phyloP scores from a whole-genome alignment of 768 basidiomycete species.

The Russula brevipes region DNA sequence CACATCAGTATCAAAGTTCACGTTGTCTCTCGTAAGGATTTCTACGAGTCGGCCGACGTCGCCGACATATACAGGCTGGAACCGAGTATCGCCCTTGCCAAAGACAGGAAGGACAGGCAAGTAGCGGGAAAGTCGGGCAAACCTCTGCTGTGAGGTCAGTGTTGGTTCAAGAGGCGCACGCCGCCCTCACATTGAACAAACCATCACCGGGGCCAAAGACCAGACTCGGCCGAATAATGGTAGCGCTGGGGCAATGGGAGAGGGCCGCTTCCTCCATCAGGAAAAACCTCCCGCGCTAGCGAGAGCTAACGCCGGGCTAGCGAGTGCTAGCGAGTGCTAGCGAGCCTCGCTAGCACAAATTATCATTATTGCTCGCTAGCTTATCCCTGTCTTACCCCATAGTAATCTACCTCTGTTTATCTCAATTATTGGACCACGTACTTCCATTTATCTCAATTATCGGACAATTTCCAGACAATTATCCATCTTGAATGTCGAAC shows the following conservation, averaged over 20 bases:
- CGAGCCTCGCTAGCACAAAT: too few relatives aligned
- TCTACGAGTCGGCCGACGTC: conserved; percentile 63
- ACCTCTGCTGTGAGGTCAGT: conserved; percentile 40
- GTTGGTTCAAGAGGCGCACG: neutral
- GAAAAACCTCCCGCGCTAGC: too few relatives aligned
- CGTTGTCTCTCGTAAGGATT: conserved; percentile 46
- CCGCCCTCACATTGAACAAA: conserved; percentile 58
- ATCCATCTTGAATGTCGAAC: too few relatives aligned
- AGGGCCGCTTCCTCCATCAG: conserved; percentile 51
- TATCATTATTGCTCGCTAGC: too few relatives aligned
- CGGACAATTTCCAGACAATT: too few relatives aligned
- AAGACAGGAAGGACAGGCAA: conserved; percentile 76
- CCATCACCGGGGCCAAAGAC: conserved; percentile 74
- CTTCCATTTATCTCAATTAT: too few relatives aligned
- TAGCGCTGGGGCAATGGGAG: conserved; percentile 44
- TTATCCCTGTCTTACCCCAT: too few relatives aligned
- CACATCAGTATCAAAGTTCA: conserved; percentile 33
- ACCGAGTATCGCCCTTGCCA: conserved; percentile 57
- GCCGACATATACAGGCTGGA: conserved; percentile 70
- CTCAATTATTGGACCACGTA: too few relatives aligned
- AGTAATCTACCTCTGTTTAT: too few relatives aligned
- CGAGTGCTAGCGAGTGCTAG: too few relatives aligned
- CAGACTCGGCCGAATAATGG: conserved; percentile 64
- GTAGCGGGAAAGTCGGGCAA: conserved; percentile 52
- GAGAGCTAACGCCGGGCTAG: too few relatives aligned